Conservation (phyloP, 2,329 filamentous ascomycete genomes). For the Sphaerostilbella broomeana region DNA sequence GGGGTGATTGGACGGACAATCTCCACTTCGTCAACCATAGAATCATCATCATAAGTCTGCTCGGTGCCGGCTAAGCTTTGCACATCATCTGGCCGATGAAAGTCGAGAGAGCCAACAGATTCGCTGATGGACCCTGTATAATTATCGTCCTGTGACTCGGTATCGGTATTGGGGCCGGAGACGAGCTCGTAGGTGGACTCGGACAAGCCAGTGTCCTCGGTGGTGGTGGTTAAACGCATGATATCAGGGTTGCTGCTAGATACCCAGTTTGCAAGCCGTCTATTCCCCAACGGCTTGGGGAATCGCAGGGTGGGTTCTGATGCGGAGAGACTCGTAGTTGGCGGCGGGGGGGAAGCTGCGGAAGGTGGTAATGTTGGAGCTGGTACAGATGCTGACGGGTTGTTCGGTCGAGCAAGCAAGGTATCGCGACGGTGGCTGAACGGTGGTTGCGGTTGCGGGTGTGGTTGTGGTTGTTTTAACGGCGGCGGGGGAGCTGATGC, state of each 20-base stretch:
- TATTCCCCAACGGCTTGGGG: constrained; percentile 49
- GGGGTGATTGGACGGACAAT: not conserved
- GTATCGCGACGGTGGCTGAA: constrained; percentile 23
- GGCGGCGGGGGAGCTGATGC: constrained; percentile 24
- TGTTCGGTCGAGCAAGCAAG: constrained; percentile 21
- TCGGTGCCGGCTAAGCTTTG: constrained; percentile 46
- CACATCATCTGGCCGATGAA: constrained; percentile 43
- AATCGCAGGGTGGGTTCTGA: constrained; percentile 50
- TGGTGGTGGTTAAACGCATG: constrained; percentile 40
- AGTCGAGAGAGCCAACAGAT: constrained; percentile 46
- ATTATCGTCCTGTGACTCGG: constrained; percentile 45
- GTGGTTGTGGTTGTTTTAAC: too few relatives aligned
- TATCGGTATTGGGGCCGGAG: constrained; percentile 38
- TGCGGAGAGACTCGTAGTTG: constrained; percentile 24
- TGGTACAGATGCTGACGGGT: constrained; percentile 14
- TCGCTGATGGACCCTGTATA: constrained; percentile 42
- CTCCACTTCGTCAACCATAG: constrained; percentile 29
- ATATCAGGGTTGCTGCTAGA: constrained; percentile 52
- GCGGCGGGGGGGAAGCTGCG: constrained; percentile 15
- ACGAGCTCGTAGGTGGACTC: constrained; percentile 55
- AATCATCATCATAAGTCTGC: constrained; percentile 39
- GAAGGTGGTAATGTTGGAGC: not conserved
- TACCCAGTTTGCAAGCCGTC: constrained; percentile 52
- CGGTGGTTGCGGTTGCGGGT: too few relatives aligned
- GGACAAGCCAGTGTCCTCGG: constrained; percentile 45